Conservation (phyloP, 2,329 filamentous ascomycete species). For the Talaromyces sp. region DNA sequence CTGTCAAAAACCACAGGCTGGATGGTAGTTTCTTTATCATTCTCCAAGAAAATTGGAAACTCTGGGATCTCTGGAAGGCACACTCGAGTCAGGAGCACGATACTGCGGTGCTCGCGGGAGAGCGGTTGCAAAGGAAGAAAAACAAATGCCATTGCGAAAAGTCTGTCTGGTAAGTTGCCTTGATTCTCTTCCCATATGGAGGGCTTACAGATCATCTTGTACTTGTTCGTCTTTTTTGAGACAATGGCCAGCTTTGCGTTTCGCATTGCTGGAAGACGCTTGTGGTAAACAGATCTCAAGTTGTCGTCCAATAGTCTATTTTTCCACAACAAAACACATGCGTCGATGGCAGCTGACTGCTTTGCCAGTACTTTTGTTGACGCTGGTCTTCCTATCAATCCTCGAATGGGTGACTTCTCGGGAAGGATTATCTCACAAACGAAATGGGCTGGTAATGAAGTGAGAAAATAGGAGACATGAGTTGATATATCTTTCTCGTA, state of each 20-base stretch:
- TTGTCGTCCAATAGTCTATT: slow-evolving; percentile 71
- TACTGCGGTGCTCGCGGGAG: slow-evolving; percentile 60
- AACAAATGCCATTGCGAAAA: slow-evolving; percentile 66
- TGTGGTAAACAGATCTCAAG: slow-evolving; percentile 72
- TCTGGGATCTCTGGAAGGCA: slow-evolving; percentile 65
- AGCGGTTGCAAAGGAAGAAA: slow-evolving; percentile 61
- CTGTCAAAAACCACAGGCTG: slow-evolving; percentile 50
- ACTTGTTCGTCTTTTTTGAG: slow-evolving; percentile 72
- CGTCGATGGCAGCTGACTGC: slow-evolving; percentile 84
- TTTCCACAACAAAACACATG: slow-evolving; percentile 70
- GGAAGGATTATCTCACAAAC: slow-evolving; percentile 80
- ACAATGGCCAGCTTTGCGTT: slow-evolving; percentile 84
- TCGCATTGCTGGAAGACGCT: slow-evolving; percentile 75
- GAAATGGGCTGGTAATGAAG: slow-evolving; percentile 60
- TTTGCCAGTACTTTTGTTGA: slow-evolving; percentile 77
- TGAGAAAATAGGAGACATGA: slow-evolving; percentile 65
- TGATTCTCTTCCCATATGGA: slow-evolving; percentile 64
- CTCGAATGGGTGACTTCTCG: slow-evolving; percentile 69
- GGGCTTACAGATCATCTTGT: slow-evolving; percentile 80
- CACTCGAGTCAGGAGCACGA: slow-evolving; percentile 72
- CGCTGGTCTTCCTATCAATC: slow-evolving; percentile 64
- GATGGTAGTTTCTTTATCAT: slow-evolving; percentile 62
- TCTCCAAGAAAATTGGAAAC: slow-evolving; percentile 74
- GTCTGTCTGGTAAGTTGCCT: slow-evolving; percentile 49
- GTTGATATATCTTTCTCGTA: slow-evolving; percentile 52